phyloP scores from a whole-genome alignment of 2,329 filamentous ascomycete genomes.

The Scopulariopsis brevicaulis region DNA sequence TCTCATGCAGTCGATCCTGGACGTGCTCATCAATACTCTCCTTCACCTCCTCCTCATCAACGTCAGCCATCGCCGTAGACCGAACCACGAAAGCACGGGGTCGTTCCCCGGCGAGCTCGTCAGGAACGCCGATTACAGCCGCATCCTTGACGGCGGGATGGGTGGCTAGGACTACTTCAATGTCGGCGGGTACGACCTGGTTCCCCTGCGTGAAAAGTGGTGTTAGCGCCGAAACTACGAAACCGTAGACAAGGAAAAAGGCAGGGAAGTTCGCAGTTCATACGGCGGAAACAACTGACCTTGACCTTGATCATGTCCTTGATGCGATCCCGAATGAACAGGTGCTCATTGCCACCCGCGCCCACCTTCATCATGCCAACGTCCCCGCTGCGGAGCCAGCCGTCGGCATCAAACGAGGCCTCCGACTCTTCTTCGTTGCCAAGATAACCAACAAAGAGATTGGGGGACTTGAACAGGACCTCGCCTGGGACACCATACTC shows the following conservation, averaged over 20 bases:
- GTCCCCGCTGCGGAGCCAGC: constrained; percentile 70
- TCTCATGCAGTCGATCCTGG: constrained; percentile 41
- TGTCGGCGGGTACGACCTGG: not conserved
- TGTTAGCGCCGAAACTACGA: constrained; percentile 55
- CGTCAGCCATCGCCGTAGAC: constrained; percentile 10
- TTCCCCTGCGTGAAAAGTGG: constrained; percentile 45
- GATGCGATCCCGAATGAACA: constrained; percentile 64
- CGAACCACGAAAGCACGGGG: constrained; percentile 57
- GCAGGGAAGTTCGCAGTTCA: no score
- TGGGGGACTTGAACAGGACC: constrained; percentile 59
- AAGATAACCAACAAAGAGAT: constrained; percentile 64
- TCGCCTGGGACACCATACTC: constrained; percentile 57
- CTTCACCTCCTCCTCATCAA: constrained; percentile 18
- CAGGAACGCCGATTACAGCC: constrained; percentile 63
- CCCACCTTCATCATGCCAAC: constrained; percentile 57
- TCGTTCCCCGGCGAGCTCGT: constrained; percentile 50
- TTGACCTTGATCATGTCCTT: constrained; percentile 41
- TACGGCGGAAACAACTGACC: constrained; percentile 40
- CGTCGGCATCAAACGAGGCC: constrained; percentile 53
- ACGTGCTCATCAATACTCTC: constrained; percentile 38
- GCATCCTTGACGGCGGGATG: constrained; percentile 53
- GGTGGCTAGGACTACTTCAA: not conserved
- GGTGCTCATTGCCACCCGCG: constrained; percentile 55
- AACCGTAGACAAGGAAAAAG: no score
- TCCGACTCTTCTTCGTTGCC: constrained; percentile 68